Evolutionary conservation across 257 asterid species (phyloP).

Genomic region (Solanum medicagineum): DNA sequence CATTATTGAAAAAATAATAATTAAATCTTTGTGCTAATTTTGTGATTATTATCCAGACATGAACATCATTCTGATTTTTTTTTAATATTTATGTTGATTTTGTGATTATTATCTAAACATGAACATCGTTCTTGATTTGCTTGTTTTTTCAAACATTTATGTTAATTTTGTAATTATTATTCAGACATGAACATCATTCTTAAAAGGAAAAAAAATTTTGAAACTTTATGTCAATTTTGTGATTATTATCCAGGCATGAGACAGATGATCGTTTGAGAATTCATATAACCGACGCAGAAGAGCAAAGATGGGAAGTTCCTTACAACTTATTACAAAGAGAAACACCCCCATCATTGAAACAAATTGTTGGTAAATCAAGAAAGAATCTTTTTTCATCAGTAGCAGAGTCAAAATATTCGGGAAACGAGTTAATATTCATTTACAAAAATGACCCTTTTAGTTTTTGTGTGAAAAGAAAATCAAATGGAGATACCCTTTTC

Average conservation of each 20-base stretch:
- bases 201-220: not conserved
- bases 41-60: not conserved
- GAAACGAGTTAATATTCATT: not conserved
- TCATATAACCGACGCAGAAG: not conserved
- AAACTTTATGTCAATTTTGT: not conserved
- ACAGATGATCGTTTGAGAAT: not conserved
- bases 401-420: not conserved
- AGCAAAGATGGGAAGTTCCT: constrained; percentile 5
- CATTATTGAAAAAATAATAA: not conserved
- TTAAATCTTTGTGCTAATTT: not conserved
- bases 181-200: not conserved
- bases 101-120: not conserved
- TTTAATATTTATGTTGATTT: not conserved
- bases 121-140: not conserved
- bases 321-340: not conserved
- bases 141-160: not conserved
- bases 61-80: not conserved
- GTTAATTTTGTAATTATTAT: not conserved
- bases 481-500: constrained; percentile 25
- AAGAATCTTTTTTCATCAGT: not conserved
- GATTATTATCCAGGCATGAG: not conserved
- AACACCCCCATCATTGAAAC: not conserved
- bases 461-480: constrained; percentile 22
- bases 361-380: not conserved
- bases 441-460: constrained; percentile 23